These are phyloP conservation scores for Fusarium chuoi DNA, from an alignment of 2,329 filamentous ascomycete genomes.

Conservation along the genomic window DNA sequence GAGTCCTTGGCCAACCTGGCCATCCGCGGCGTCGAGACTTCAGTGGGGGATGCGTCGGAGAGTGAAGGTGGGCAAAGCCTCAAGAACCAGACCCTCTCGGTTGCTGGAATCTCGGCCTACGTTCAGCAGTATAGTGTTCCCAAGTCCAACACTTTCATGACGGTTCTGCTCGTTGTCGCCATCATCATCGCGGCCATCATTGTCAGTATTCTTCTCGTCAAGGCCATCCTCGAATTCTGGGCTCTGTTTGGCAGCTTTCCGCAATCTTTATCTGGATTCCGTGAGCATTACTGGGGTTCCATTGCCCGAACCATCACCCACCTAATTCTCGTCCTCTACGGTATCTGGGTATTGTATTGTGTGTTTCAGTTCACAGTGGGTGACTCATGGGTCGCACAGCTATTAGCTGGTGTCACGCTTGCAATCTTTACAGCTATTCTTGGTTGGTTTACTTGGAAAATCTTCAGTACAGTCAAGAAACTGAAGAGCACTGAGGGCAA, in stretches of 20 bases:
- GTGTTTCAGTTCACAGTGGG: slow-evolving; percentile 94
- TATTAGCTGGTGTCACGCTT: slow-evolving; percentile 84
- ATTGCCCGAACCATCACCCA: slow-evolving; percentile 90
- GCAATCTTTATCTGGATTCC: slow-evolving; percentile 81
- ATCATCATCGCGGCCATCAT: slow-evolving; percentile 86
- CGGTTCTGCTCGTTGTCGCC: slow-evolving; percentile 86
- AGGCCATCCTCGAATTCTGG: slow-evolving; percentile 91
- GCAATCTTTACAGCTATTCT: slow-evolving; percentile 82
- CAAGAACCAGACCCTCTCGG: slow-evolving; percentile 58
- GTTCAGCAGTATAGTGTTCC: slow-evolving; percentile 88
- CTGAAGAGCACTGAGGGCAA: slow-evolving; percentile 83
- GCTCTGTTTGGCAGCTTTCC: slow-evolving; percentile 90
- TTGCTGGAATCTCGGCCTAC: slow-evolving; percentile 83
- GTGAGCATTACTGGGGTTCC: slow-evolving; percentile 95
- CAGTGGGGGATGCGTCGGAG: slow-evolving; percentile 50
- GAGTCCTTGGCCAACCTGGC: slow-evolving; percentile 64
- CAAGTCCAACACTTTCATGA: slow-evolving; percentile 95
- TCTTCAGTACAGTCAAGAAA: slow-evolving; percentile 78
- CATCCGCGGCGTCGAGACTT: slow-evolving; percentile 62
- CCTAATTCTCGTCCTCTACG: slow-evolving; percentile 90
- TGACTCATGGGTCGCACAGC: slow-evolving; percentile 93
- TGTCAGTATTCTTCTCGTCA: slow-evolving; percentile 87
- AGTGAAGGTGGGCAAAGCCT: slow-evolving; percentile 38
- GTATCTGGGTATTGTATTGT: slow-evolving; percentile 95
- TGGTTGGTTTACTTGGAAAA: slow-evolving; percentile 85